Evolutionary conservation across 75 land plant genomes (phyloP), one percentile per base, ranked within the genome.

Genomic region (Selaginella tamariscina): DNA sequence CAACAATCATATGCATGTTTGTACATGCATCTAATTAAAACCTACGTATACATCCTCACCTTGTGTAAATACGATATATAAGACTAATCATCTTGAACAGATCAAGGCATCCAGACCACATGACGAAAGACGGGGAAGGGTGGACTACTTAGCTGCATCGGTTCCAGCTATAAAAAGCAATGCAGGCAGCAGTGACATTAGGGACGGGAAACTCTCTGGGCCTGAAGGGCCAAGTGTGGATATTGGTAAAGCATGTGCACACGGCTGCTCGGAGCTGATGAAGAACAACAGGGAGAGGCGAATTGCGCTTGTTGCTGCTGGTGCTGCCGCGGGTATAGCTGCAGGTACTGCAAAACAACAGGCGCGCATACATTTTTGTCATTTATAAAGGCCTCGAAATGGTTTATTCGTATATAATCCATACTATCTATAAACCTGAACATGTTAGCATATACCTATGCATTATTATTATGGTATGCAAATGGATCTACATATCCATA

Each of bases 51-150:
- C n/a, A n/a, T n/a, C n/a, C n/a, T n/a, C n/a, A n/a, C n/a, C n/a
- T n/a, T n/a, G n/a, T n/a, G n/a, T n/a, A n/a, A n/a, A n/a, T n/a
- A n/a, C n/a, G n/a, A n/a, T n/a, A n/a, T n/a, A n/a, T n/a, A n/a
- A n/a, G n/a, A n/a, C n/a, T n/a, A n/a, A n/a, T n/a, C n/a, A n/a
- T n/a, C n/a, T n/a, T n/a, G n/a, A n/a, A n/a, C n/a, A 59, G 21
- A 8, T 59, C 8, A 59, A 59, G 62, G 62, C 62, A 26, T 59
- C 27, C 26, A 59, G 62, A 21, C 5, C 62, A 59, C 62, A 59
- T 5, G 78, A 80, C 44, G 62, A 59, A n/a, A 59, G 62, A 26
- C 62, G 62, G n/a, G 54, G 32, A 54, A 59, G n/a, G 62, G 62
- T 59, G n/a, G 62, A 59, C 62, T 59, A 23, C 27, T 27, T 59